Percentiles rank a stretch among this genome's conserved stretches.
phyloP scores from a whole-genome alignment of 169 alveolate genomes.

The Plasmodium adleri region DNA sequence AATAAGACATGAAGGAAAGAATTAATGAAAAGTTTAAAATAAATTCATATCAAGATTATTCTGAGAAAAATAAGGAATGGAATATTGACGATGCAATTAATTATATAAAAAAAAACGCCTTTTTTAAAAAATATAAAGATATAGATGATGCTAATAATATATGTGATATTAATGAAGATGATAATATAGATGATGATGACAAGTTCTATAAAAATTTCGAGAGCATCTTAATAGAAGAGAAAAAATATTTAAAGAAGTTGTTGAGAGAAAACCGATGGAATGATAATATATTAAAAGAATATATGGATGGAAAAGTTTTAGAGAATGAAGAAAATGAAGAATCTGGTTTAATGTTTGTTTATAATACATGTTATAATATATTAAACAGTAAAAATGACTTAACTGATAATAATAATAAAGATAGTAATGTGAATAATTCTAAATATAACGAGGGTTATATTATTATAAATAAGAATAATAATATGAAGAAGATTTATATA shows the following conservation, averaged over 20 bases:
- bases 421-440: background rate
- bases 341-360: slow-evolving; percentile 45
- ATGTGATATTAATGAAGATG: background rate
- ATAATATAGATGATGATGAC: background rate
- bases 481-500: slow-evolving; percentile 26
- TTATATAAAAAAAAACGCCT: slow-evolving; percentile 18
- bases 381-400: slow-evolving; percentile 1
- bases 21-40: slow-evolving; percentile 36
- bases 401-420: background rate
- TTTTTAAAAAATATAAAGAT: slow-evolving; percentile 18
- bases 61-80: slow-evolving; percentile 15
- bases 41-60: slow-evolving; percentile 52
- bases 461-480: slow-evolving; percentile 22
- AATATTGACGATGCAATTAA: slow-evolving; percentile 41
- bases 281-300: background rate
- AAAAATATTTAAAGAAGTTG: background rate
- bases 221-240: background rate
- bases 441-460: slow-evolving; percentile 8
- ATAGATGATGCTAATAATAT: background rate
- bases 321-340: slow-evolving; percentile 21
- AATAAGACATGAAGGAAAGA: slow-evolving; percentile 33
- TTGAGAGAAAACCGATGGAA: background rate
- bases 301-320: too few species aligned
- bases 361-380: slow-evolving; percentile 30
- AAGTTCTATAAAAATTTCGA: background rate